Evolutionary conservation across 2,329 filamentous ascomycete species (phyloP), one percentile per base, ranked within the genome.

Genomic region (Stagonosporopsis tanaceti): DNA sequence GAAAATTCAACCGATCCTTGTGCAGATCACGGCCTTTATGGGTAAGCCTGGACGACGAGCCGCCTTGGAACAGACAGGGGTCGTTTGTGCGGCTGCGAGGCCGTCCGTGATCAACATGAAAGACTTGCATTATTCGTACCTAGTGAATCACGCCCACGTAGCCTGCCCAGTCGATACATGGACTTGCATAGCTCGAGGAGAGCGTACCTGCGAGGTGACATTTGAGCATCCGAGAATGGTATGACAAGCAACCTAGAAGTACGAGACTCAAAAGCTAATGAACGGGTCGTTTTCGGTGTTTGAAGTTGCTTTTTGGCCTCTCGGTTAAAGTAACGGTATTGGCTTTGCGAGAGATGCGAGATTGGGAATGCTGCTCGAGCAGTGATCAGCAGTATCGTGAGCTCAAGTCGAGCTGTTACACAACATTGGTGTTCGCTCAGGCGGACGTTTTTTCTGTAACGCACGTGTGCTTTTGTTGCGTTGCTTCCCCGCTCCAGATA

Each of bases 391-490:
- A n/a, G 20, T n/a, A 24, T 4, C 17, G 30, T 17, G 11, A 28
- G 28, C 25, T 14, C 7, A 6, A 45, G 6, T 39, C 32, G 32
- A 32, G 40, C 15, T 12, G 35, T 51, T 20, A 25, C 41, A 57
- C 47, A 27, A 35, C 53, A 47, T 57, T 27, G 25, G 25, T 27
- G 25, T 27, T 8, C 4, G 25, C 6, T 15, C 27, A 11, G 17
- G 14, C 20, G 35, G 30, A 24, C 12, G 22, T 22, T 27, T 20
- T n/a, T 39, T 24, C 17, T 50, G 35, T 22, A 17, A n/a, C 22
- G 53, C 47, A 56, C 47, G 41, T 42, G 30, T 47, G 47, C 35
- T 42, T 51, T 51, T 47, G 47, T 35, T 40, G 41, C 47, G 44
- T 22, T 34, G 14, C 20, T 39, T n/a, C 46, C 24, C 24, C 17